These are phyloP conservation scores for Calonectria crousiana DNA, from an alignment of 2,329 filamentous ascomycete species.

Conservation along the genomic window DNA sequence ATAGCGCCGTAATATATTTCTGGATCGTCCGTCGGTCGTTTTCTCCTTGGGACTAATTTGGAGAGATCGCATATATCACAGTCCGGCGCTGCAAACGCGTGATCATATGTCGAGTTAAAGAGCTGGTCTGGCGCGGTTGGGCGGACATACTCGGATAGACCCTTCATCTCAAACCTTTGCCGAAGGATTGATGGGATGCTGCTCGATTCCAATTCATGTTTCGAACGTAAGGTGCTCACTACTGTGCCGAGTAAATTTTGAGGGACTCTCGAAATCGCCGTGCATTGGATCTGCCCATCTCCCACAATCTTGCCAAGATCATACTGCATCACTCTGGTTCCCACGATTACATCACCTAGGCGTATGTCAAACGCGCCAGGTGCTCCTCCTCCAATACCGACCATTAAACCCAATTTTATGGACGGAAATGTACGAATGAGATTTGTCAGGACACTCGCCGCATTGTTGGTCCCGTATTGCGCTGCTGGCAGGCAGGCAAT, in stretches of 20 bases:
- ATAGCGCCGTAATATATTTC: conserved; percentile 34
- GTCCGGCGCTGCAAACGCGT: background rate
- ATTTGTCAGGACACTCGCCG: conserved; percentile 38
- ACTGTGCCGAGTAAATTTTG: background rate
- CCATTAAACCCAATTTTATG: conserved; percentile 30
- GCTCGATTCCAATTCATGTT: background rate
- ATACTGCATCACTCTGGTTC: conserved; percentile 42
- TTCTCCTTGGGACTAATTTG: background rate
- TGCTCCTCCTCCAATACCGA: conserved; percentile 39
- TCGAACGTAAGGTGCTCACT: conserved; percentile 25
- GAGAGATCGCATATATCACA: background rate
- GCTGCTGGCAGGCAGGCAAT: conserved; percentile 41
- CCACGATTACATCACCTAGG: conserved; percentile 44
- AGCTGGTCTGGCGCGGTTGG: conserved; percentile 14
- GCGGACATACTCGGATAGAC: background rate
- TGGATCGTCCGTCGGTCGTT: background rate
- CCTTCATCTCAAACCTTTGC: fast-evolving
- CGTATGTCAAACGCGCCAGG: conserved; percentile 35
- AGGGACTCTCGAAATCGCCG: background rate
- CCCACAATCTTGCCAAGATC: conserved; percentile 39
- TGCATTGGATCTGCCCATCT: conserved; percentile 9
- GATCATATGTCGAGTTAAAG: background rate
- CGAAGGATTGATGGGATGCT: background rate
- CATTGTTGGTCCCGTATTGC: conserved; percentile 38
- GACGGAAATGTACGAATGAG: conserved; percentile 56